Evolutionary conservation across 2,329 filamentous ascomycete species (phyloP).

Genomic region (Sporothrix variecibatus): DNA sequence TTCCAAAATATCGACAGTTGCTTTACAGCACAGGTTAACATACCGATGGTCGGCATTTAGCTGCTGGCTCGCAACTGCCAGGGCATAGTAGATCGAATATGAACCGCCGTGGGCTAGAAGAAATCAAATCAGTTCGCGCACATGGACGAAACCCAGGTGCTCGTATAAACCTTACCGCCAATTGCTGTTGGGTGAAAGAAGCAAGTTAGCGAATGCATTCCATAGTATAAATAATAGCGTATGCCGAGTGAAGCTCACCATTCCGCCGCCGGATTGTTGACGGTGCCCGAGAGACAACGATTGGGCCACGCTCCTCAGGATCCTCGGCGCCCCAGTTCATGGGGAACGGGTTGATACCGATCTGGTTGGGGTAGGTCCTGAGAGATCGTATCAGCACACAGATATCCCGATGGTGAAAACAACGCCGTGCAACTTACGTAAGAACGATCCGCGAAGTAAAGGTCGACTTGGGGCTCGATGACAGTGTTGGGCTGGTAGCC

Average conservation of each 20-base stretch:
- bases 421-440: slow-evolving; percentile 44
- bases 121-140: slow-evolving; percentile 36
- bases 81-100: slow-evolving; percentile 92
- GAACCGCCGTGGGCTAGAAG: slow-evolving; percentile 67
- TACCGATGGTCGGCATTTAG: slow-evolving; percentile 73
- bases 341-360: slow-evolving; percentile 86
- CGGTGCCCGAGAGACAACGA: slow-evolving; percentile 77
- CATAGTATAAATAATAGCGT: slow-evolving; percentile 31
- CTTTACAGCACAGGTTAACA: background rate
- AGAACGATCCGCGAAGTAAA: slow-evolving; percentile 59
- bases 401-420: no score
- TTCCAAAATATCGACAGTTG: no score
- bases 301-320: slow-evolving; percentile 74
- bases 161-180: slow-evolving; percentile 29
- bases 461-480: slow-evolving; percentile 44
- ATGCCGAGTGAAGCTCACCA: slow-evolving; percentile 51
- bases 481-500: slow-evolving; percentile 32
- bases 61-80: slow-evolving; percentile 89
- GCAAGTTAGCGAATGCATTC: slow-evolving; percentile 21
- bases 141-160: background rate
- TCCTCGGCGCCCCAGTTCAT: slow-evolving; percentile 86
- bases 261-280: slow-evolving; percentile 80
- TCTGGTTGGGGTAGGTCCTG: slow-evolving; percentile 88
- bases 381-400: background rate
- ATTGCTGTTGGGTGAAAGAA: slow-evolving; percentile 27